Percentiles rank a stretch among this genome's conserved stretches.
phyloP scores from a whole-genome alignment of 1,284 basidiomycete genomes.

The Boletus sp. region DNA sequence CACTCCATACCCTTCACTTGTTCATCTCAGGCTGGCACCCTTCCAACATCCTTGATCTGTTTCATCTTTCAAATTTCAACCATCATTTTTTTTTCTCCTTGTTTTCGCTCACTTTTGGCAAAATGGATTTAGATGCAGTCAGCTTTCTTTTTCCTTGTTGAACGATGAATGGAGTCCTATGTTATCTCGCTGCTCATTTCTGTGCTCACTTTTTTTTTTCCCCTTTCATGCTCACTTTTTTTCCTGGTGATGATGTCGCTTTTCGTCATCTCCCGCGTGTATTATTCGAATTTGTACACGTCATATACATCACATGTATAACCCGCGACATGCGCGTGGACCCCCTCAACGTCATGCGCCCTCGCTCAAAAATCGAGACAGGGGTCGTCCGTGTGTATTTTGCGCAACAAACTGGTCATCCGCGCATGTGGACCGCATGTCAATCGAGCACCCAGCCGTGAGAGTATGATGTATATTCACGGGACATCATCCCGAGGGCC shows the following conservation, averaged over 20 bases:
- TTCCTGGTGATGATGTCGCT: background rate
- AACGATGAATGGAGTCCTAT: constrained; percentile 5
- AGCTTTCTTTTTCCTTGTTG: background rate
- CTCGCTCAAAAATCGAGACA: background rate
- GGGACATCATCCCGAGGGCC: background rate
- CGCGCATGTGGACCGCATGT: background rate
- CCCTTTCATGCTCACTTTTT: background rate
- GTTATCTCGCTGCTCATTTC: background rate
- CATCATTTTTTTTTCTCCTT: background rate
- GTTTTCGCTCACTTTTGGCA: constrained; percentile 3
- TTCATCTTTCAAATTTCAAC: constrained; percentile 9
- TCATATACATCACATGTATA: constrained; percentile 9
- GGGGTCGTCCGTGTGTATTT: background rate
- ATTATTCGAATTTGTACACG: constrained; percentile 10
- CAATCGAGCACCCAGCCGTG: background rate
- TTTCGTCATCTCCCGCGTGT: constrained; percentile 1
- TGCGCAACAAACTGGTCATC: background rate
- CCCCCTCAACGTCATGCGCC: background rate
- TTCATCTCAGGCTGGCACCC: background rate
- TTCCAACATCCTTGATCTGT: background rate
- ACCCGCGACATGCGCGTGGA: background rate
- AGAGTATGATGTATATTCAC: background rate
- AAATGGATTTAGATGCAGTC: constrained; percentile 24
- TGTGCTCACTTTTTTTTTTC: background rate
- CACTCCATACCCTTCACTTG: background rate